Evolutionary conservation across 208 protist genomes (phyloP).

Genomic region (Leishmania amazonensis): DNA sequence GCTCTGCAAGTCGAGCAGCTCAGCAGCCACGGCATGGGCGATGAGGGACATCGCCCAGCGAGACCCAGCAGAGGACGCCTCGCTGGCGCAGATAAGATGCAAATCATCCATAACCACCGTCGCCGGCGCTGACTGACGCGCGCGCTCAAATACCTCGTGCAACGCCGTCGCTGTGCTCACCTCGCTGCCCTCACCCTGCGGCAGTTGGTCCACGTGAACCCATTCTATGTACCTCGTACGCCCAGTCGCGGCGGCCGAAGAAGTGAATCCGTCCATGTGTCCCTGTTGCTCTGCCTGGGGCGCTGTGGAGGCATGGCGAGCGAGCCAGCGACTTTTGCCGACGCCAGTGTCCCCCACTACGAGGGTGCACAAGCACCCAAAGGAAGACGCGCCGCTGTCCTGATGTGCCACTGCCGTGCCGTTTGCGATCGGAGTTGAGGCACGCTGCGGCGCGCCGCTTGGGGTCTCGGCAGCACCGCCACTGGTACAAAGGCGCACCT

Average conservation of each 20-base stretch:
- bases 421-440: background rate
- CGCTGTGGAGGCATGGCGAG: background rate
- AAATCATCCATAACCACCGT: constrained; percentile 58
- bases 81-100: constrained; percentile 45
- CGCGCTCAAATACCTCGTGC: constrained; percentile 90
- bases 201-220: constrained; percentile 45
- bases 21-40: constrained; percentile 36
- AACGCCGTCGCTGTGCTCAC: constrained; percentile 90
- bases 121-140: constrained; percentile 85
- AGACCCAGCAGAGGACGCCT: constrained; percentile 31
- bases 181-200: constrained; percentile 40
- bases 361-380: constrained; percentile 22
- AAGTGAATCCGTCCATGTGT: background rate
- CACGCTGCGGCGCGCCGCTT: background rate
- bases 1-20: constrained; percentile 37
- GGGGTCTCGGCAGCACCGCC: background rate
- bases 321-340: constrained; percentile 45
- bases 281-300: background rate
- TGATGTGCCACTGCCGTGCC: background rate
- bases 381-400: background rate
- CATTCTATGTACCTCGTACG: constrained; percentile 17
- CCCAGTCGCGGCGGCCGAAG: background rate
- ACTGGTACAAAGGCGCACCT: constrained; percentile 12
- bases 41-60: constrained; percentile 49
- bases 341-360: constrained; percentile 52